Conservation (phyloP, 2,329 filamentous ascomycete species). For the Teratosphaeria viscida region DNA sequence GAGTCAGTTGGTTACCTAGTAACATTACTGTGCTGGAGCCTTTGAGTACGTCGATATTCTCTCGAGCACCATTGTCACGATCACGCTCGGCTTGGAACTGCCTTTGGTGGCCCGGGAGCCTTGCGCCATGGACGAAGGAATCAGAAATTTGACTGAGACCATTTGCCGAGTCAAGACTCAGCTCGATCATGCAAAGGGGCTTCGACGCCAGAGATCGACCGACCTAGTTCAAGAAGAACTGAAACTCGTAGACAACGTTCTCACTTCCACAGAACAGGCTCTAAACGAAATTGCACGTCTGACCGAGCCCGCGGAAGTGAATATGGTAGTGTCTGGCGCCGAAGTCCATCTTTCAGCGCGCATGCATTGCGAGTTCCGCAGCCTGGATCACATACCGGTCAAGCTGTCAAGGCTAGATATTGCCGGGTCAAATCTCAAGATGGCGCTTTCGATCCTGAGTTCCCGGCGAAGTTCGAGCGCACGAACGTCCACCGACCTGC, state of each 20-base stretch:
- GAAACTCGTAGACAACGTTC: constrained; percentile 3
- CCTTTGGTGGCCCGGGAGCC: constrained; percentile 8
- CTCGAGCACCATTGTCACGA: no score
- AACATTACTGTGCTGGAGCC: no score
- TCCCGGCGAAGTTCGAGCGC: no score
- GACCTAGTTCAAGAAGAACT: constrained; percentile 6
- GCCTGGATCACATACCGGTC: constrained; percentile 6
- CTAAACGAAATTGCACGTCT: constrained; percentile 7
- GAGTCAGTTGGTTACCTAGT: no score
- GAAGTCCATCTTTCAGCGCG: constrained; percentile 4
- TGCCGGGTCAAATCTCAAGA: not conserved
- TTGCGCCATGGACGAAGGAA: constrained; percentile 8
- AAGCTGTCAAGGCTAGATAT: constrained; percentile 7
- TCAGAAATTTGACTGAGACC: constrained; percentile 7
- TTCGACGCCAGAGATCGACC: constrained; percentile 7
- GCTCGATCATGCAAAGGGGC: constrained; percentile 4
- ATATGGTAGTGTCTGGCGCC: constrained; percentile 6
- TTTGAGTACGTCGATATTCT: no score
- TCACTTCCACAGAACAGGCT: constrained; percentile 6
- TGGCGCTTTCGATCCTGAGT: not conserved
- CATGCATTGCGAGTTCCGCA: constrained; percentile 7
- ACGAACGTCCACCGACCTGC: not conserved
- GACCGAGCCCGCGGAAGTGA: constrained; percentile 7
- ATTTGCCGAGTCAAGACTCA: constrained; percentile 5
- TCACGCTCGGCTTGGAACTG: not conserved